Conservation (phyloP, 805 yeast genomes). For the Suhomyces faveliae region DNA sequence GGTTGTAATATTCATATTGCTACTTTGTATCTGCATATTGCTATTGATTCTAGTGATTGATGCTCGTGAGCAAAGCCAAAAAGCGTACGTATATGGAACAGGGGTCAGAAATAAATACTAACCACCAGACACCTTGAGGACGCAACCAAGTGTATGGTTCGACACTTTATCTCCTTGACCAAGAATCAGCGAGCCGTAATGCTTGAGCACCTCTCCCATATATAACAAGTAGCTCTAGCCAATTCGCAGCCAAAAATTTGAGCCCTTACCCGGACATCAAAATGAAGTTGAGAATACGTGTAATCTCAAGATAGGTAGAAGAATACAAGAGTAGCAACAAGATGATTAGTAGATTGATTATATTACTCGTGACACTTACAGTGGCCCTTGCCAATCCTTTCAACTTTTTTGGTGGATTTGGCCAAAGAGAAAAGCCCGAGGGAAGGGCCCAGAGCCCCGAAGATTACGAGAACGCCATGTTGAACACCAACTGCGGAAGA, state of each 20-base stretch:
- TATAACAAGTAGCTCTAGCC: background rate
- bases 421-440: slow-evolving; percentile 23
- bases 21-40: background rate
- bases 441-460: slow-evolving; percentile 26
- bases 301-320: background rate
- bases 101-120: background rate
- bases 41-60: background rate
- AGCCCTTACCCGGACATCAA: slow-evolving; percentile 3
- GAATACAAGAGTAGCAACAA: background rate
- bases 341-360: slow-evolving; percentile 9
- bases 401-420: slow-evolving; percentile 28
- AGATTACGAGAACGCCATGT: slow-evolving; percentile 37
- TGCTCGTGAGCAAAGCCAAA: background rate
- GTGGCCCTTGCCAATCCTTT: slow-evolving; percentile 31
- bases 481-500: slow-evolving; percentile 50
- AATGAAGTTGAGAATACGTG: background rate
- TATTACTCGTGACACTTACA: slow-evolving; percentile 11
- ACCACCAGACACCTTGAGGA: background rate
- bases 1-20: background rate
- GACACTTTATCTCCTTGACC: background rate
- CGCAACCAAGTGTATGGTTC: background rate
- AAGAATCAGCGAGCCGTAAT: background rate
- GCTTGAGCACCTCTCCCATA: background rate
- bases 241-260: background rate
- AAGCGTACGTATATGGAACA: background rate